Conservation (phyloP, 176 grass and related monocot species). For the Typha latifolia region DNA sequence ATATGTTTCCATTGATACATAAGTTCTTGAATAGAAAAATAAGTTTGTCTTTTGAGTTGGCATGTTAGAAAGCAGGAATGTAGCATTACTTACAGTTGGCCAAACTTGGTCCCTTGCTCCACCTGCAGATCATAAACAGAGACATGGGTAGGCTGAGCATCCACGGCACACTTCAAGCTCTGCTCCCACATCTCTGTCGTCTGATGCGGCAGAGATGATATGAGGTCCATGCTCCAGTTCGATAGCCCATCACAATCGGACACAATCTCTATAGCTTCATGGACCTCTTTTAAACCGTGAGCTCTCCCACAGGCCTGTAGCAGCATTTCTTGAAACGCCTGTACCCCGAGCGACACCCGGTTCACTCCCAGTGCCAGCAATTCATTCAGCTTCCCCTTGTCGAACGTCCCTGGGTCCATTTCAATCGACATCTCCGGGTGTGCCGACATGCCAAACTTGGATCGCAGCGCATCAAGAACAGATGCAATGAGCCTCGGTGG, state of each 20-base stretch:
- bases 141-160: conserved; percentile 50
- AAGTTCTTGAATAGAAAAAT: not conserved
- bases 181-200: conserved; percentile 82
- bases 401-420: conserved; percentile 82
- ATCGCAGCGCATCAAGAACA: conserved; percentile 49
- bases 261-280: conserved; percentile 57
- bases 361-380: conserved; percentile 62
- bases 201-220: conserved; percentile 67
- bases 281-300: conserved; percentile 62
- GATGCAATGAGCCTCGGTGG: conserved; percentile 46
- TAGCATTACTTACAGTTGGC: conserved; percentile 42
- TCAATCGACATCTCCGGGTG: conserved; percentile 74
- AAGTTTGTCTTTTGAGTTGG: not conserved
- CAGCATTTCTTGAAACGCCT: conserved; percentile 78
- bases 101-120: conserved; percentile 87
- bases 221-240: conserved; percentile 97
- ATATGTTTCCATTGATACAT: not conserved
- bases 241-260: conserved; percentile 39
- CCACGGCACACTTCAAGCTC: conserved; percentile 54
- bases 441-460: conserved; percentile 37
- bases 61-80: not conserved
- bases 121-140: conserved; percentile 86
- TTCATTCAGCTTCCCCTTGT: conserved; percentile 31
- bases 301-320: conserved; percentile 60
- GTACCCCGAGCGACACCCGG: conserved; percentile 71